Base-by-base conservation (phyloP, 2,329 filamentous ascomycete species). In the Colletotrichum sp. region DNA sequence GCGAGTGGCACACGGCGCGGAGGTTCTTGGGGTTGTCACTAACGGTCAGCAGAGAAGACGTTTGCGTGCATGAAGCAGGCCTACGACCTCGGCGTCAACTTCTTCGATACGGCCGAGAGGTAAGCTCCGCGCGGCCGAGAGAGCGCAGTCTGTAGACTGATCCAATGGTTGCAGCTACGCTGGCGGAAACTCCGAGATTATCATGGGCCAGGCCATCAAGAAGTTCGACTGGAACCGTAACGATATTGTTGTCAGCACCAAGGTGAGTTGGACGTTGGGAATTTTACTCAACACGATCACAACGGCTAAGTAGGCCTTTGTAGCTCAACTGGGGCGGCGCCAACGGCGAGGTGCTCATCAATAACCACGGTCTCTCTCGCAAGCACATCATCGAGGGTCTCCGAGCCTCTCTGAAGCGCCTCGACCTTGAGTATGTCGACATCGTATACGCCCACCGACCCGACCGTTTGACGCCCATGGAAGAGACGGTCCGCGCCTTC, bases 401-500 rank as follows among this genome's bases (percentile, higher is more conserved):
- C 48, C 86, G 89, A 38, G 87, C 87, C 15, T 91, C 90, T 0
- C 86, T 95, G 13, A 82, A 89, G 76, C 89, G 92, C 21, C 86
- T 93, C 18, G 85, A 86, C 43, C 86, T 92, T 58, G 85, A 88
- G 69, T 93, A 93, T 78, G 93, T 95, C 63, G 93, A 94, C 80
- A 85, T 94, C 38, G 88, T 94, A 74, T 94, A 93, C 80, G 93
- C 93, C 2, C 93, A 95, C 82, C 89, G 93, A 8, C 92, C 92
- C 0, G 93, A 95, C 82, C 87, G 91, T 24, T 84, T 91, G 63
- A 94, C 92, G 0, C 93, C 93, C 1, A 93, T 94, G 86, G 92
- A 94, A 82, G 93, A 94, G 85, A 91, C 89, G 8, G 93, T 94
- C 9, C 89, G 92, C 71, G 93, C 90, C 24, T 94, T 95, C 87